Conservation (phyloP, 176 grass and related monocot genomes). For the Metroxylon sagu region DNA sequence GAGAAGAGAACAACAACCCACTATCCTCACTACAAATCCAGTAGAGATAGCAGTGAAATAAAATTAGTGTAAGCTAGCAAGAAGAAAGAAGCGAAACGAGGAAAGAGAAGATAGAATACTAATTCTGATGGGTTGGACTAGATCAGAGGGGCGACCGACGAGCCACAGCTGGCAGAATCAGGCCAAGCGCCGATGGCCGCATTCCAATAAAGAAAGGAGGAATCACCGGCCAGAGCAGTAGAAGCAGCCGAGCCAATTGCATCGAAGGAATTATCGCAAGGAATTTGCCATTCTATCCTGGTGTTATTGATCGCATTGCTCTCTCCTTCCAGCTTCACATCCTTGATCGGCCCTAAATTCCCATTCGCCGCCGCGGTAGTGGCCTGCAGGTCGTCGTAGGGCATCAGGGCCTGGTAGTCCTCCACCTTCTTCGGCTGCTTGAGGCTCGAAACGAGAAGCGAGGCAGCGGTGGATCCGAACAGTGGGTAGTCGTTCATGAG, state of each 20-base stretch:
- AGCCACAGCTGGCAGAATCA: background rate
- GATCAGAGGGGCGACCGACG: slow-evolving; percentile 14
- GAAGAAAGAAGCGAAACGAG: background rate
- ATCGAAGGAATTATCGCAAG: background rate
- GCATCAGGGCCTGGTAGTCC: slow-evolving; percentile 3
- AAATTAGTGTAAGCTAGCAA: background rate
- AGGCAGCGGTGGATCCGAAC: background rate
- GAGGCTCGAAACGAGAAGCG: background rate
- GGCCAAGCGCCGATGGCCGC: background rate
- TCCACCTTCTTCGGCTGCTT: slow-evolving; percentile 1
- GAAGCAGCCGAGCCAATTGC: background rate
- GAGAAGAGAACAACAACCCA: background rate
- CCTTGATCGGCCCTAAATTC: background rate
- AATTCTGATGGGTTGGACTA: background rate
- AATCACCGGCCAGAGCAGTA: background rate
- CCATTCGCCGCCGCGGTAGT: background rate
- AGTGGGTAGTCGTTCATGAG: background rate
- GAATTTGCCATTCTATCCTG: slow-evolving; percentile 13
- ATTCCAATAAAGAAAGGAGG: slow-evolving; percentile 9
- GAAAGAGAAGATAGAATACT: slow-evolving; percentile 1
- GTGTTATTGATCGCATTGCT: background rate
- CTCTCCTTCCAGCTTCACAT: slow-evolving; percentile 11
- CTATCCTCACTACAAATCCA: background rate
- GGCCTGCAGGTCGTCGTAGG: background rate
- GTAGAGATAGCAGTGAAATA: too few species aligned